Percentiles rank a stretch among this genome's conserved stretches.
These are phyloP conservation scores for Metschnikowia gruessii DNA, from an alignment of 805 yeast genomes.

Conservation along the genomic window DNA sequence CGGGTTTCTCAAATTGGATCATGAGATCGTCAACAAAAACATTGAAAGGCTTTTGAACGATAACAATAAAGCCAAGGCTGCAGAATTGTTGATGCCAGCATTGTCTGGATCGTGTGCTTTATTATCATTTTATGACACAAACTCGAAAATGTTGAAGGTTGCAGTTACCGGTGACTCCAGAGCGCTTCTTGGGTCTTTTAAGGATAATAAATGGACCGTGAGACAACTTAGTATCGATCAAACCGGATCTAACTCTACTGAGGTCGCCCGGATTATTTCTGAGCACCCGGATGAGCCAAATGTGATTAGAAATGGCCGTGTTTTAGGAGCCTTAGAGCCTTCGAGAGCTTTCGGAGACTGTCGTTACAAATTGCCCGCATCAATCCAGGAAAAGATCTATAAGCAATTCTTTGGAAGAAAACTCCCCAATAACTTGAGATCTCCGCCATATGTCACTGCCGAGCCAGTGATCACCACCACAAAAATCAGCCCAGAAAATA, in stretches of 20 bases:
- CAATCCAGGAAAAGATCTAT: slow-evolving; percentile 70
- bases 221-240: slow-evolving; percentile 85
- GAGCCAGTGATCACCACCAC: slow-evolving; percentile 89
- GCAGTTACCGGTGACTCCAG: slow-evolving; percentile 97
- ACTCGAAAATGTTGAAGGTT: slow-evolving; percentile 66
- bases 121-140: slow-evolving; percentile 80
- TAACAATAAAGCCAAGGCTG: slow-evolving; percentile 65
- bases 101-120: slow-evolving; percentile 94
- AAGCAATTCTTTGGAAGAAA: slow-evolving; percentile 77
- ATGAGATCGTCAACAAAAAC: slow-evolving; percentile 77
- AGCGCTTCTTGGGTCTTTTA: slow-evolving; percentile 76
- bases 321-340: slow-evolving; percentile 91
- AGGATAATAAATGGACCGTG: slow-evolving; percentile 80
- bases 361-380: slow-evolving; percentile 78
- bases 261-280: slow-evolving; percentile 72
- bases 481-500: slow-evolving; percentile 62
- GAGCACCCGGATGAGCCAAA: slow-evolving; percentile 93
- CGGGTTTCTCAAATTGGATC: slow-evolving; percentile 81
- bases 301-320: slow-evolving; percentile 81
- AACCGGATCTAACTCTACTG: slow-evolving; percentile 88
- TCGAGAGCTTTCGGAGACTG: slow-evolving; percentile 97
- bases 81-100: slow-evolving; percentile 84
- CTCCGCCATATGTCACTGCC: slow-evolving; percentile 98
- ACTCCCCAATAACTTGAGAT: slow-evolving; percentile 66
- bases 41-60: slow-evolving; percentile 65